Base-by-base conservation (phyloP, 495 filamentous ascomycete species). In the Talaromyces stipitatus region DNA sequence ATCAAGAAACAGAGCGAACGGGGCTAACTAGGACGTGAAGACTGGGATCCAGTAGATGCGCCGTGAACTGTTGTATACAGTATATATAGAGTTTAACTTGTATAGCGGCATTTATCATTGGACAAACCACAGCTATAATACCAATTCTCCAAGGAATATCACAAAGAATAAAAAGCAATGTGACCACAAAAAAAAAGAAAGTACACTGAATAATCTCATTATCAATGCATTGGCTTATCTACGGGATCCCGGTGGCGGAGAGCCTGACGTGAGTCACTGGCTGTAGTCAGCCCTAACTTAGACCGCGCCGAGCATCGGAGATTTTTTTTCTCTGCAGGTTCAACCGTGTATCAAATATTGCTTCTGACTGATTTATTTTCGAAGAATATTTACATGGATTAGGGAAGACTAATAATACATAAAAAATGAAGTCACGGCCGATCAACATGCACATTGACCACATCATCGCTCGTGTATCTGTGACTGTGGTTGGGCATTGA, bases 11-110 rank as follows among this genome's bases (percentile, higher is more conserved):
- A 27, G 23, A 38, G 27, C 24, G n/a, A 20, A 36, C 23, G 2
- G 6, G 28, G 43, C 54, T 56, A 18, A 36, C 12, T 20, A 16
- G 27, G 16, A 38, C 5, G 16, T 50, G 28, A 4, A 16, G 74
- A 79, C 55, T 74, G 83, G 82, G 66, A 69, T 50, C 66, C 66
- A 45, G 66, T 62, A 28, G 62, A 68, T 36, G 45, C 58, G 52
- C 36, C 32, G 20, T 45, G 24, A 56, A 47, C n/a, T 33, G 14
- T 8, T 27, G 28, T 26, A 23, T 41, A 54, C 8, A 26, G 5
- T 4, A 29, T 43, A 28, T 8, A 22, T 52, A n/a, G n/a, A n/a
- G 29, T 14, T 28, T 26, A 26, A 11, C 45, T n/a, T 51, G 32
- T 52, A 26, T 32, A 45, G 33, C 2, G 9, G 7, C 12, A 10